These are phyloP conservation scores for Baeospora myosura DNA, from an alignment of 1,284 basidiomycete genomes.

Conservation along the genomic window DNA sequence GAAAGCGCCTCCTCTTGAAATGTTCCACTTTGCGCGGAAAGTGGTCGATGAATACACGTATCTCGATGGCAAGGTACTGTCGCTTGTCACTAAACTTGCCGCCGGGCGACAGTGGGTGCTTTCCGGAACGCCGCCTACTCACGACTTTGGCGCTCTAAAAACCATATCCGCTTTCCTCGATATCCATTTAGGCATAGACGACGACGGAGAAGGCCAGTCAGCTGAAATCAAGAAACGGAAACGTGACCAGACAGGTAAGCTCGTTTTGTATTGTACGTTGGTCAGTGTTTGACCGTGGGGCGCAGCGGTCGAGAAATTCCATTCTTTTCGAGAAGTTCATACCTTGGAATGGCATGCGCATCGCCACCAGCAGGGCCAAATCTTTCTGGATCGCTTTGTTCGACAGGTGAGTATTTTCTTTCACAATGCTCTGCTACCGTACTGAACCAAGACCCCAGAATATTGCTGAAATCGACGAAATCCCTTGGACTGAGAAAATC, in stretches of 20 bases:
- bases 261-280: neutral
- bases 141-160: conserved; percentile 86
- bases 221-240: conserved; percentile 72
- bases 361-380: conserved; percentile 77
- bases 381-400: conserved; percentile 79
- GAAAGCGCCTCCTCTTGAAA: conserved; percentile 79
- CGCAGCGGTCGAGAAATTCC: conserved; percentile 86
- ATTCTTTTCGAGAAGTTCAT: conserved; percentile 93
- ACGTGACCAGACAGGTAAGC: conserved; percentile 74
- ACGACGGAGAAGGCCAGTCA: conserved; percentile 78
- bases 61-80: conserved; percentile 72
- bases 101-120: conserved; percentile 87
- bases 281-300: conserved; percentile 1
- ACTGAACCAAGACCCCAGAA: conserved; percentile 46
- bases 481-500: conserved; percentile 69
- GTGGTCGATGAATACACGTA: conserved; percentile 97
- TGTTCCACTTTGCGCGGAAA: conserved; percentile 86
- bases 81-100: conserved; percentile 71
- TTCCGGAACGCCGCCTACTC: conserved; percentile 92
- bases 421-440: conserved; percentile 2
- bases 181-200: conserved; percentile 84
- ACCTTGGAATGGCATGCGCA: conserved; percentile 89
- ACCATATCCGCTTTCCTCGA: conserved; percentile 84
- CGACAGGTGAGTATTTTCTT: conserved; percentile 53
- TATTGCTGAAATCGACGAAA: conserved; percentile 94